Conservation (phyloP, 805 yeast genomes). For the Clavispora phyllophila region DNA sequence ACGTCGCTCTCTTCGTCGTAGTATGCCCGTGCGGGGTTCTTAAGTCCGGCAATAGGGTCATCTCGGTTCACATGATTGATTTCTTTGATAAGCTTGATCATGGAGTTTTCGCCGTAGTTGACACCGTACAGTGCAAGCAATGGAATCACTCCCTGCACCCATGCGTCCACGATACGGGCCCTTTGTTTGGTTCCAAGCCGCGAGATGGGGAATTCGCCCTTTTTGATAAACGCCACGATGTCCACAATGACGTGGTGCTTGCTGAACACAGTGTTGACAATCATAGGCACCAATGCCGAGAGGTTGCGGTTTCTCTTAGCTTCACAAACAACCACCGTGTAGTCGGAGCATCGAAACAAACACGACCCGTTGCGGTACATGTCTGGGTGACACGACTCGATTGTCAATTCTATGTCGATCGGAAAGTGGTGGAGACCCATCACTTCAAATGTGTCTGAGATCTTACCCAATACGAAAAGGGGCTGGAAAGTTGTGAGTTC, state of each 20-base stretch:
- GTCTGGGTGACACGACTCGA: conserved; percentile 44
- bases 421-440: conserved; percentile 92
- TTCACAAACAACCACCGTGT: conserved; percentile 72
- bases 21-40: conserved; percentile 39
- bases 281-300: conserved; percentile 77
- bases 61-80: conserved; percentile 41
- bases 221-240: conserved; percentile 71
- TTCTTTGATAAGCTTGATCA: conserved; percentile 54
- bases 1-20: conserved; percentile 31
- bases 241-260: conserved; percentile 81
- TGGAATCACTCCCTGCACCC: conserved; percentile 44
- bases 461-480: conserved; percentile 76
- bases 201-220: conserved; percentile 61
- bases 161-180: conserved; percentile 54
- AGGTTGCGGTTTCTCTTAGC: conserved; percentile 44
- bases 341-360: conserved; percentile 77
- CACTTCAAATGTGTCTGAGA: conserved; percentile 84
- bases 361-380: conserved; percentile 59
- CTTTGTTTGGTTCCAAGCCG: conserved; percentile 75
- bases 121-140: conserved; percentile 41
- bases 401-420: conserved; percentile 61
- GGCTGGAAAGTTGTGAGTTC: conserved; percentile 54
- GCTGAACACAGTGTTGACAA: conserved; percentile 72
- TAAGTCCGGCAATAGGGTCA: conserved; percentile 35
- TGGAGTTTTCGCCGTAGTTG: conserved; percentile 63